phyloP scores from a whole-genome alignment of 306 rosid genomes.

The Fragaria ananassa region DNA sequence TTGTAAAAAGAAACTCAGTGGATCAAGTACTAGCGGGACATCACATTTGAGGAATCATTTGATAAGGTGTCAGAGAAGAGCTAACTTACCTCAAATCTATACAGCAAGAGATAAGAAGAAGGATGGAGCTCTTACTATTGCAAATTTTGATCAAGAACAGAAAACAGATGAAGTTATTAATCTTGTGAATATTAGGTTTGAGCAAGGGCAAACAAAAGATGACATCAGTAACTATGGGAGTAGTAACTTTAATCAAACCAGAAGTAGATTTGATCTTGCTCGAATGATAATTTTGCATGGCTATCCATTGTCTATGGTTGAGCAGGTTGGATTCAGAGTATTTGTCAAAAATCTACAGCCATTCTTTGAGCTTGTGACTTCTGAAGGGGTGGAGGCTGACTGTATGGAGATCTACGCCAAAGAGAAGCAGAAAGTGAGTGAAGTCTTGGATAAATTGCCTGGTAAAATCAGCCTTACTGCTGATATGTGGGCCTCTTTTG shows the following conservation, averaged over 20 bases:
- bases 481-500: slow-evolving; percentile 68
- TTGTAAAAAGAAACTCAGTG: slow-evolving; percentile 95
- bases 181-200: slow-evolving; percentile 81
- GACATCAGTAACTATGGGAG: slow-evolving; percentile 46
- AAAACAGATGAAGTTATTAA: slow-evolving; percentile 67
- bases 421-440: slow-evolving; percentile 86
- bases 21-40: slow-evolving; percentile 97
- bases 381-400: slow-evolving; percentile 80
- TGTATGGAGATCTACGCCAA: slow-evolving; percentile 79
- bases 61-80: slow-evolving; percentile 87
- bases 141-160: slow-evolving; percentile 70
- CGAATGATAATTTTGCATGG: slow-evolving; percentile 98
- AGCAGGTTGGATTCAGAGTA: slow-evolving; percentile 87
- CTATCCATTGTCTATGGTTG: slow-evolving; percentile 91
- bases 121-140: slow-evolving; percentile 64
- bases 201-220: slow-evolving; percentile 81
- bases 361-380: slow-evolving; percentile 73
- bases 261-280: slow-evolving; percentile 91
- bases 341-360: slow-evolving; percentile 95
- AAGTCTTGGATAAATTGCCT: slow-evolving; percentile 86
- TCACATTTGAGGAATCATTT: slow-evolving; percentile 98
- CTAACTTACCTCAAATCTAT: slow-evolving; percentile 55
- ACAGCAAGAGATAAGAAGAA: slow-evolving; percentile 82
- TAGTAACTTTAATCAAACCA: slow-evolving; percentile 74
- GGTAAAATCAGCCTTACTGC: slow-evolving; percentile 87